Percentiles rank a stretch among this genome's conserved stretches.
These are phyloP conservation scores for Filosporella fistucella DNA, from an alignment of 495 filamentous ascomycete genomes.

Conservation along the genomic window DNA sequence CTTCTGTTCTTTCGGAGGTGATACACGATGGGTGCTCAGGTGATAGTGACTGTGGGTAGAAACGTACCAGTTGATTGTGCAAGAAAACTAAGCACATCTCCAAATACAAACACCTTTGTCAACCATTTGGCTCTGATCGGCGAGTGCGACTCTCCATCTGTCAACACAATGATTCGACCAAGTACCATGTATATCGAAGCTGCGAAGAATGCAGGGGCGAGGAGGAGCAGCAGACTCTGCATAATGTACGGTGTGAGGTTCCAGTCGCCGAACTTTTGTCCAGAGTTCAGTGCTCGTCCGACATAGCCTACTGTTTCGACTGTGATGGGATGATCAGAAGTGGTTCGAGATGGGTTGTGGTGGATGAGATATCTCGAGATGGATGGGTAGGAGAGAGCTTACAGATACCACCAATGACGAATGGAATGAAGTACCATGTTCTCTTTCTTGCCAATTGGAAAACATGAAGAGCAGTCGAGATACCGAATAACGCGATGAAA, in stretches of 20 bases:
- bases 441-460: conserved; percentile 40
- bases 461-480: conserved; percentile 39
- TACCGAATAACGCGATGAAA: conserved; percentile 47
- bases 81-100: conserved; percentile 40
- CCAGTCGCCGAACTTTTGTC: conserved; percentile 28
- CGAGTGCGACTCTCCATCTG: conserved; percentile 35
- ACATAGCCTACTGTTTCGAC: conserved; percentile 44
- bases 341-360: too few relatives aligned
- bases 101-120: conserved; percentile 39
- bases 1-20: too few relatives aligned
- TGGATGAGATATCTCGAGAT: too few relatives aligned
- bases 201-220: conserved; percentile 48
- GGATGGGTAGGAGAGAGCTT: conserved; percentile 21
- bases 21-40: neutral
- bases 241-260: conserved; percentile 38
- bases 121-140: conserved; percentile 32
- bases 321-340: neutral
- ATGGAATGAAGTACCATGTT: conserved; percentile 58
- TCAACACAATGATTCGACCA: conserved; percentile 38
- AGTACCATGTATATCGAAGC: conserved; percentile 52
- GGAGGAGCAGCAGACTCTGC: conserved; percentile 38
- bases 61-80: conserved; percentile 29
- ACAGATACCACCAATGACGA: conserved; percentile 55
- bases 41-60: neutral
- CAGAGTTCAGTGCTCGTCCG: conserved; percentile 32